Percentiles rank a stretch among this genome's conserved stretches.
phyloP scores from a whole-genome alignment of 345 rosid genomes.

The Luvunga scandens region DNA sequence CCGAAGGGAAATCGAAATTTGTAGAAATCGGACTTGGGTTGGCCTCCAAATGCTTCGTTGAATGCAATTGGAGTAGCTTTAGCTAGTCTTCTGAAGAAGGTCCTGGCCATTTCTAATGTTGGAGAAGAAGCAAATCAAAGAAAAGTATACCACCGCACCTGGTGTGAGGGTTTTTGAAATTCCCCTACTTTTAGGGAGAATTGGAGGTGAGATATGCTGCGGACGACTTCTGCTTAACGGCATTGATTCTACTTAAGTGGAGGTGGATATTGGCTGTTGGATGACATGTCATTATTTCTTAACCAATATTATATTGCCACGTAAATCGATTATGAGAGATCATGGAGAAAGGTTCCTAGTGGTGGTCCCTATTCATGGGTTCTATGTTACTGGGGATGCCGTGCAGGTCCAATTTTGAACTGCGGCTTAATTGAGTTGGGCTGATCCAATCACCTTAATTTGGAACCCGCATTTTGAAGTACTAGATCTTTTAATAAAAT shows the following conservation, averaged over 20 bases:
- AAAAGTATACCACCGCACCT: background rate
- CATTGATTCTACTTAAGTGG: background rate
- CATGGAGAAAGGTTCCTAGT: too few species aligned
- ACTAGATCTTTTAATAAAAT: too few species aligned
- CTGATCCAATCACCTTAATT: too few species aligned
- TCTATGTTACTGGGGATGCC: too few species aligned
- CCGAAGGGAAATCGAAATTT: constrained; percentile 56
- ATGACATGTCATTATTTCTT: background rate
- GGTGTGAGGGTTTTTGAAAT: background rate
- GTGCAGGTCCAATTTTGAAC: too few species aligned
- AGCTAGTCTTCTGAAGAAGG: constrained; percentile 58
- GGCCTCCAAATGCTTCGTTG: constrained; percentile 41
- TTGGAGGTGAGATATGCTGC: background rate
- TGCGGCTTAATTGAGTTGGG: too few species aligned
- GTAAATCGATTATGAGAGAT: background rate
- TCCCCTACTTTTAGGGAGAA: background rate
- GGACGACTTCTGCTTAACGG: background rate
- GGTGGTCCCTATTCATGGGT: too few species aligned
- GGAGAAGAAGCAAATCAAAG: constrained; percentile 1
- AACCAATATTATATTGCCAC: background rate
- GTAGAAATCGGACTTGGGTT: constrained; percentile 32
- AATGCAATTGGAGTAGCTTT: constrained; percentile 41
- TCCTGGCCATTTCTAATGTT: constrained; percentile 41
- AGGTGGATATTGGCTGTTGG: background rate
- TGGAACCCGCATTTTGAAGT: too few species aligned